Base-by-base conservation (phyloP, 208 protist species). In the Tritrichomonas musculus region DNA sequence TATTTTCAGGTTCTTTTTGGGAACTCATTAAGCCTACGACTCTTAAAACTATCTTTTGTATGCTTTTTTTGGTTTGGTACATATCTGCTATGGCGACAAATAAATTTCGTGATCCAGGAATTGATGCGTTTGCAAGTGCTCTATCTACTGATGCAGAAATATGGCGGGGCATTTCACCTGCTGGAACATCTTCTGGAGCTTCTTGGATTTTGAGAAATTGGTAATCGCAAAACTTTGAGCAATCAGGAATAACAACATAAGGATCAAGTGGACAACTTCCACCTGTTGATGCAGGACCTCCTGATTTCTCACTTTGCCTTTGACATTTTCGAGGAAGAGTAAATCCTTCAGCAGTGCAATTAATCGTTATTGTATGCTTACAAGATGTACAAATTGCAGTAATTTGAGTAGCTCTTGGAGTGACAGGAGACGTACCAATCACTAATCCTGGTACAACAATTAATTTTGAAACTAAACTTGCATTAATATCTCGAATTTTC, bases 181-280 rank as follows among this genome's bases (percentile, higher is more conserved):
- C 94, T 30, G 95, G 95, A 60, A 96, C 94, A 65, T 92, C 69
- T 93, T 96, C 95, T 41, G 94, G 94, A 22, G 39, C 11, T 69
- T 96, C 95, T 65, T 95, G 95, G 11, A 96, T 92, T 93, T 96
- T 96, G 41, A 95, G 82, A 50, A 57, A 72, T 66, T 95, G 94
- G 47, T 82, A 50, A 80, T 92, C 92, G 25, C 33, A 22, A 27
- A 92, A 95, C 49, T 60, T 92, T 20, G 88, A 95, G 39, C 80
- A 57, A 55, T 96, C 95, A 8, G 95, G 72, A 44, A 95, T 0
- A 53, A 95, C 92, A 11, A 94, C 53, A 77, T 93, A 96, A 30
- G 95, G 95, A 57, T 96, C 95, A 30, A 96, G 73, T 41, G 94
- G 94, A 93, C 95, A 96, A 9, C 1, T 41, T 22, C 84, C 84